These are phyloP conservation scores for Cubamyces sp. DNA, from an alignment of 768 basidiomycete species.

Conservation along the genomic window DNA sequence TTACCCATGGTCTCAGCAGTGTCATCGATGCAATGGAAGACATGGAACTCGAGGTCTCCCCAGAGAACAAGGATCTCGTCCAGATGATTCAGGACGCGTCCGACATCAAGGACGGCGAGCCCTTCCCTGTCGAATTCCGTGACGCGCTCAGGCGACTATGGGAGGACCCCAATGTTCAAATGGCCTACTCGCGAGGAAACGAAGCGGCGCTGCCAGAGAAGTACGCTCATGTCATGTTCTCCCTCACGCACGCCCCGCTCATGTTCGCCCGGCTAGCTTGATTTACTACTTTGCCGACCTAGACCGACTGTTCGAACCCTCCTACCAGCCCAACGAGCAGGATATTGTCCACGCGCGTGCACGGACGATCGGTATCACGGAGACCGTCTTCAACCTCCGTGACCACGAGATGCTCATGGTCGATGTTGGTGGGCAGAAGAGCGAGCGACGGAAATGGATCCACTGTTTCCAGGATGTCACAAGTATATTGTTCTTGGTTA, in stretches of 20 bases:
- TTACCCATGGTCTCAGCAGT: constrained; percentile 82
- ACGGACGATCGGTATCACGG: constrained; percentile 89
- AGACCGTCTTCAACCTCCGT: constrained; percentile 79
- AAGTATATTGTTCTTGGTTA: constrained; percentile 89
- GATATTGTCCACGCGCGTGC: constrained; percentile 88
- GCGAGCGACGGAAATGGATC: constrained; percentile 92
- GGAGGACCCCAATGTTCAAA: constrained; percentile 74
- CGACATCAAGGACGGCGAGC: constrained; percentile 79
- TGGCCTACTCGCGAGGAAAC: constrained; percentile 81
- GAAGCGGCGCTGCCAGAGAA: constrained; percentile 93
- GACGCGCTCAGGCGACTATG: constrained; percentile 74
- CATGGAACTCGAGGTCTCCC: constrained; percentile 75
- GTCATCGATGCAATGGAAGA: constrained; percentile 90
- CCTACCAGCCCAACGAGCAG: constrained; percentile 77
- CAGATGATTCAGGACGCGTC: constrained; percentile 66
- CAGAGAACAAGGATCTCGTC: constrained; percentile 59
- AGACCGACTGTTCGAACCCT: constrained; percentile 76
- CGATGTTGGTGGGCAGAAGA: constrained; percentile 93
- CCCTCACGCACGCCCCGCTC: constrained; percentile 11
- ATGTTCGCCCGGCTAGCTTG: constrained; percentile 47
- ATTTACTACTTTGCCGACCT: constrained; percentile 79
- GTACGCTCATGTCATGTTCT: constrained; percentile 43
- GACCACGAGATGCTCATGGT: constrained; percentile 91
- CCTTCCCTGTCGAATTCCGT: constrained; percentile 72
- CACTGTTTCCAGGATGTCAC: constrained; percentile 96